A percentile compares a stretch with the other conserved stretches of the same genome.
phyloP scores from a whole-genome alignment of 768 basidiomycete genomes.

The Termitomyces sp. region DNA sequence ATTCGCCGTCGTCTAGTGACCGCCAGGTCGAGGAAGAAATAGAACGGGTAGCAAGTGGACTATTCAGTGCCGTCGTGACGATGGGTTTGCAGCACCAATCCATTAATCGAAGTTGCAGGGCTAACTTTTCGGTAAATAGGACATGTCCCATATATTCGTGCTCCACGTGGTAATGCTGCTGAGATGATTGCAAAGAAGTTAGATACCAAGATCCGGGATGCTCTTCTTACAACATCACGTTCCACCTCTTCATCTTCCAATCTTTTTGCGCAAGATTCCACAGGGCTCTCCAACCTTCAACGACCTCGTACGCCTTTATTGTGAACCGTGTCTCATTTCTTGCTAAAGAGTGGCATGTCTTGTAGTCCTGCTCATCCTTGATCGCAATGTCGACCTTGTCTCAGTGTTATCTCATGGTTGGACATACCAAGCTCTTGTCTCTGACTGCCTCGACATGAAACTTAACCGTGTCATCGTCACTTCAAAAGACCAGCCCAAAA shows the following conservation, averaged over 20 bases:
- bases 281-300: slow-evolving; percentile 80
- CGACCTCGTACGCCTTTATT: slow-evolving; percentile 57
- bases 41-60: slow-evolving; percentile 82
- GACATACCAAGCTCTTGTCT: slow-evolving; percentile 98
- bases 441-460: slow-evolving; percentile 96
- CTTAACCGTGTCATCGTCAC: slow-evolving; percentile 89
- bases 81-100: slow-evolving; percentile 48
- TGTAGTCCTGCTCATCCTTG: slow-evolving; percentile 86
- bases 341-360: not conserved
- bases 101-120: not conserved
- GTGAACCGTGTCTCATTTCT: not conserved
- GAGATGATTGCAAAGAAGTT: slow-evolving; percentile 99
- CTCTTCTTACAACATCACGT: slow-evolving; percentile 64
- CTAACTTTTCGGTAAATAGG: slow-evolving; percentile 35
- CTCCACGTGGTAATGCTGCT: slow-evolving; percentile 93
- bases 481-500: slow-evolving; percentile 59
- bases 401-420: slow-evolving; percentile 95
- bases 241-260: slow-evolving; percentile 42
- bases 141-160: slow-evolving; percentile 90
- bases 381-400: slow-evolving; percentile 91
- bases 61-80: slow-evolving; percentile 89
- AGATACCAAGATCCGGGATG: slow-evolving; percentile 87
- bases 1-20: slow-evolving; percentile 87
- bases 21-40: slow-evolving; percentile 90
- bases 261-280: slow-evolving; percentile 74